phyloP scores from a whole-genome alignment of 2,329 filamentous ascomycete genomes.

The Ascochyta clinopodiicola region DNA sequence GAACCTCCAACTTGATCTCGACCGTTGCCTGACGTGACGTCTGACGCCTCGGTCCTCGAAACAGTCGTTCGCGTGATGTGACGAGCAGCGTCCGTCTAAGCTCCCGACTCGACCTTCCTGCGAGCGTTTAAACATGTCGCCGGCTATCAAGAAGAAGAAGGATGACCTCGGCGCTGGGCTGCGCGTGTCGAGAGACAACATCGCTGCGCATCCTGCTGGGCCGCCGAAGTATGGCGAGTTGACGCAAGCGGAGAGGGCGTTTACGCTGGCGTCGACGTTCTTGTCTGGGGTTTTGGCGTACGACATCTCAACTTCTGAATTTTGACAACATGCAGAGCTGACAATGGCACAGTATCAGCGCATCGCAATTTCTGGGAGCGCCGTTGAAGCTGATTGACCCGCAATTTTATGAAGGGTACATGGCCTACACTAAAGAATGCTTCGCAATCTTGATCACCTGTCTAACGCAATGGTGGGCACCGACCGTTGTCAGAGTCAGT shows the following conservation, averaged over 20 bases:
- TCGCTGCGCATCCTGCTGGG: constrained; percentile 52
- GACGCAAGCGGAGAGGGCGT: constrained; percentile 58
- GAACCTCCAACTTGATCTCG: constrained; percentile 34
- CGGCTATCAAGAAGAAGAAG: constrained; percentile 42
- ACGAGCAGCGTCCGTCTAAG: constrained; percentile 11
- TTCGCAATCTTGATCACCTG: constrained; percentile 81
- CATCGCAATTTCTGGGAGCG: constrained; percentile 76
- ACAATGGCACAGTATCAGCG: constrained; percentile 54
- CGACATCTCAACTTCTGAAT: constrained; percentile 14
- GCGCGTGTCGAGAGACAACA: constrained; percentile 51
- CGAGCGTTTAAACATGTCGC: constrained; percentile 22
- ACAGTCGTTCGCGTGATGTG: constrained; percentile 18
- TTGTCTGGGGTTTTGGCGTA: constrained; percentile 57
- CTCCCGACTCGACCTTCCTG: neutral
- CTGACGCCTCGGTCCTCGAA: constrained; percentile 18
- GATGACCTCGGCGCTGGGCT: constrained; percentile 52
- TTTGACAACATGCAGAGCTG: constrained; percentile 11
- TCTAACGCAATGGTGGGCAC: constrained; percentile 87
- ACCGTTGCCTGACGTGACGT: constrained; percentile 20
- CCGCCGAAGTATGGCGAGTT: constrained; percentile 55
- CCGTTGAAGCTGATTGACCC: constrained; percentile 79
- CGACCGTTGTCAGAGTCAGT: constrained; percentile 80
- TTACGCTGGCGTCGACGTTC: constrained; percentile 59
- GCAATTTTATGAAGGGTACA: constrained; percentile 83
- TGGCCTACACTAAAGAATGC: constrained; percentile 83